phyloP scores from a whole-genome alignment of 176 grass and related monocot species.

The Carex kokanica region DNA sequence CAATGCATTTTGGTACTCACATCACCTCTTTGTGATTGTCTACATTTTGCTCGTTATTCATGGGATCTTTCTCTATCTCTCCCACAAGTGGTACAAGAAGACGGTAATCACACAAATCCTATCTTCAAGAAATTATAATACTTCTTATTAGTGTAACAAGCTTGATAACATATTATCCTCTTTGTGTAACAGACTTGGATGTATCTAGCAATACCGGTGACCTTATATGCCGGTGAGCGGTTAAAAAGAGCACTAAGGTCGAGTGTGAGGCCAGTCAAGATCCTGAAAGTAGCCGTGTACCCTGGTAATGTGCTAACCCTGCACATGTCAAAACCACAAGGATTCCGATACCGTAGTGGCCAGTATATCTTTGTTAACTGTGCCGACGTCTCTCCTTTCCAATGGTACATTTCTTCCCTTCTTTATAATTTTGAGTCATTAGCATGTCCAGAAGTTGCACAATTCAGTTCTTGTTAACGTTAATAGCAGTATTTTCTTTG shows the following conservation, averaged over 20 bases:
- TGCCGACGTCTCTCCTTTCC: conserved; percentile 84
- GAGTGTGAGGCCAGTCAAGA: conserved; percentile 74
- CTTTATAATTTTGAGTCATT: background rate
- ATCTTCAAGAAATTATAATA: background rate
- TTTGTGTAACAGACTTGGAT: conserved; percentile 69
- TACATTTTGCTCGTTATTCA: conserved; percentile 88
- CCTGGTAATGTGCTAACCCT: conserved; percentile 72
- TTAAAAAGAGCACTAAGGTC: conserved; percentile 58
- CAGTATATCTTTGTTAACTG: conserved; percentile 99
- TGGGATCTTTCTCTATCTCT: conserved; percentile 67
- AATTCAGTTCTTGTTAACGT: background rate
- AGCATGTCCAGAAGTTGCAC: background rate
- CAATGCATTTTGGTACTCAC: conserved; percentile 99
- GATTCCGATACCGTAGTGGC: conserved; percentile 70
- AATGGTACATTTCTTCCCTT: conserved; percentile 47
- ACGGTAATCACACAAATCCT: conserved; percentile 34
- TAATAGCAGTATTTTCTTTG: background rate
- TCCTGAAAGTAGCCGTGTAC: conserved; percentile 84
- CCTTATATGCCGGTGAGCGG: conserved; percentile 60
- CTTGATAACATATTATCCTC: background rate
- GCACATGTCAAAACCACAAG: conserved; percentile 77
- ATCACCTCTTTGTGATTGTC: conserved; percentile 87
- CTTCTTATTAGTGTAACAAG: background rate
- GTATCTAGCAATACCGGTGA: conserved; percentile 68
- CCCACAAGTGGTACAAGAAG: conserved; percentile 75